Base-by-base conservation (phyloP, 1,284 basidiomycete genomes). In the Athelia psychrophila region DNA sequence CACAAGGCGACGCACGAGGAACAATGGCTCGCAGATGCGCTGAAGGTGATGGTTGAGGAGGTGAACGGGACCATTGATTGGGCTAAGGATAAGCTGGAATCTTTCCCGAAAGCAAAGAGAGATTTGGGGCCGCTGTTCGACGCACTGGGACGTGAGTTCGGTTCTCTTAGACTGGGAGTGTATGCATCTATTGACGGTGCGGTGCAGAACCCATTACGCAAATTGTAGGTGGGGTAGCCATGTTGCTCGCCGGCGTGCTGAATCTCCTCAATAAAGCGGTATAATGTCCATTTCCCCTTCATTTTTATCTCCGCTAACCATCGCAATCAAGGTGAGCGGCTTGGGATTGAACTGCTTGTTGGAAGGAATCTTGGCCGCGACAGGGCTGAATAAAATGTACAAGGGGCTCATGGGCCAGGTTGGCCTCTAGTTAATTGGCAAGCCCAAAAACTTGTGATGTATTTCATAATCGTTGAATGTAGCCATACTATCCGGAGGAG, bases 51-150 rank as follows among this genome's bases (percentile, higher is more conserved):
- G 51, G 51, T 71, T 33, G 61, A 71, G 47, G 68, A 71, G 52
- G 72, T 74, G 16, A 65, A 64, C 36, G 68, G 68, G 9, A 73
- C 70, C 0, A 69, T 73, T 48, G 68, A 73, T 25, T 72, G 71
- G 68, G 72, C 71, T 1, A 63, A 60, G 44, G 61, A 66, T 49
- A 72, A 72, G 54, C 59, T 73, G 24, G 64, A 70, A n/a, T 58
- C 61, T 12, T 70, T 69, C 60, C 71, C 72, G 1, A 69, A 71
- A 48, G 71, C 71, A 3, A 71, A 74, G 62, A 58, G 55, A 38
- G 67, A 73, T 49, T 67, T 73, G 15, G 70, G 69, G 3, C 72
- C 71, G 20, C 55, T 74, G 12, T 59, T 73, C 8, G 69, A 68
- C 47, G 66, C 69, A 15, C 59, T 69, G n/a, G 60, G 63, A 63